These are phyloP conservation scores for Phaffia tasmanica DNA, from an alignment of 768 basidiomycete genomes.

Conservation along the genomic window DNA sequence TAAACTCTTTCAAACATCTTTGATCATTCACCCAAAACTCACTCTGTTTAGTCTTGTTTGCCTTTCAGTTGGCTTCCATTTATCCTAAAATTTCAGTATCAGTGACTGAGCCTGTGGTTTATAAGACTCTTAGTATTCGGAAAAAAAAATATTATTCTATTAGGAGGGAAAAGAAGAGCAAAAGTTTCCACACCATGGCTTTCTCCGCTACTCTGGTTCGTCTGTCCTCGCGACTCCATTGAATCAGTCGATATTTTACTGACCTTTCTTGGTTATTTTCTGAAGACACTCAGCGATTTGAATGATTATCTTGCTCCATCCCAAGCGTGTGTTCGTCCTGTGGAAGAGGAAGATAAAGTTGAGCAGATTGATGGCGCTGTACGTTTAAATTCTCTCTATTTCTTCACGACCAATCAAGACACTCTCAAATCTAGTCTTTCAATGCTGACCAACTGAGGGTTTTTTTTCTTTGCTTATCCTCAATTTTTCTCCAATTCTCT, in stretches of 20 bases:
- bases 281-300: conserved; percentile 76
- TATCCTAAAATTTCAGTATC: too few species aligned
- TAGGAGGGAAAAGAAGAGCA: not conserved
- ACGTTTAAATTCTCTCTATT: conserved; percentile 33
- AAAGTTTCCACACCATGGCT: conserved; percentile 46
- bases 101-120: too few species aligned
- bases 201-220: conserved; percentile 77
- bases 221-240: conserved; percentile 23
- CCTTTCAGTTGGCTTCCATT: too few species aligned
- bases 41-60: too few species aligned
- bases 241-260: conserved; percentile 21
- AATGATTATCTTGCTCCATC: conserved; percentile 96
- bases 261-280: not conserved
- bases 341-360: conserved; percentile 46
- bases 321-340: conserved; percentile 95
- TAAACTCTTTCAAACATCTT: too few species aligned
- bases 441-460: conserved; percentile 4
- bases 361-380: conserved; percentile 27
- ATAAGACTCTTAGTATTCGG: too few species aligned
- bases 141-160: too few species aligned
- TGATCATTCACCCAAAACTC: too few species aligned
- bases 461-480: not conserved
- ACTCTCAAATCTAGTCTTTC: not conserved
- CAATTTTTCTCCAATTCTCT: not conserved
- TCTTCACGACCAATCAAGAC: conserved; percentile 36